These are phyloP conservation scores for Glonium stellatum DNA, from an alignment of 495 filamentous ascomycete species.

Conservation along the genomic window DNA sequence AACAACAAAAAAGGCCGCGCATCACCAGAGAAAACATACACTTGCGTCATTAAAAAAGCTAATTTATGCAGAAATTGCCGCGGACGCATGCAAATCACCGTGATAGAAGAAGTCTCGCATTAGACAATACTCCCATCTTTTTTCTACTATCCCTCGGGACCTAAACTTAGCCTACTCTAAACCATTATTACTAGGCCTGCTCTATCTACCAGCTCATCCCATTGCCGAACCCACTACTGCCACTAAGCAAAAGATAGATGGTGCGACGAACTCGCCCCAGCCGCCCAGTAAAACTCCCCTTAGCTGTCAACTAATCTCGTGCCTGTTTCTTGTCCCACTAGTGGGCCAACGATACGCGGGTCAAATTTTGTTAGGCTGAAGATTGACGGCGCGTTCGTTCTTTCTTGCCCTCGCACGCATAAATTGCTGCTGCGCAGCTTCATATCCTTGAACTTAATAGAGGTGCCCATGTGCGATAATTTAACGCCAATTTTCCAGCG, in stretches of 20 bases:
- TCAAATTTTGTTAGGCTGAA: constrained; percentile 24
- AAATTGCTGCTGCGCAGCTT: constrained; percentile 57
- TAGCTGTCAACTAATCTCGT: constrained; percentile 5
- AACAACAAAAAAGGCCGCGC: constrained; percentile 7
- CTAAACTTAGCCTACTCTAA: background rate
- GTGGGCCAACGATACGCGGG: constrained; percentile 18
- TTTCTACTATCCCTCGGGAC: background rate
- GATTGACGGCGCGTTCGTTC: constrained; percentile 33
- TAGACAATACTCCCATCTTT: background rate
- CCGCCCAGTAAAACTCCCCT: constrained; percentile 18
- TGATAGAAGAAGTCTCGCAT: background rate
- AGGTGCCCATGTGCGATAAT: constrained; percentile 50
- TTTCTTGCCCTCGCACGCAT: constrained; percentile 52
- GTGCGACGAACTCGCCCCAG: constrained; percentile 27
- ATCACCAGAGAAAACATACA: constrained; percentile 25
- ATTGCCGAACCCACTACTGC: constrained; percentile 23
- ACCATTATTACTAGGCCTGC: background rate
- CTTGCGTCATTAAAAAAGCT: constrained; percentile 21
- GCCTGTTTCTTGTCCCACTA: constrained; percentile 10
- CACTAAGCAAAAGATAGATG: constrained; percentile 38
- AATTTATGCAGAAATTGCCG: background rate
- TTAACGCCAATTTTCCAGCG: constrained; percentile 60
- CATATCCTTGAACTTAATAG: constrained; percentile 62
- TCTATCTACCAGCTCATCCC: background rate
- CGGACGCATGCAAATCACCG: constrained; percentile 6